A percentile compares a stretch with the other conserved stretches of the same genome.
These are phyloP conservation scores for Calonectria naviculata DNA, from an alignment of 2,329 filamentous ascomycete species.

Conservation along the genomic window DNA sequence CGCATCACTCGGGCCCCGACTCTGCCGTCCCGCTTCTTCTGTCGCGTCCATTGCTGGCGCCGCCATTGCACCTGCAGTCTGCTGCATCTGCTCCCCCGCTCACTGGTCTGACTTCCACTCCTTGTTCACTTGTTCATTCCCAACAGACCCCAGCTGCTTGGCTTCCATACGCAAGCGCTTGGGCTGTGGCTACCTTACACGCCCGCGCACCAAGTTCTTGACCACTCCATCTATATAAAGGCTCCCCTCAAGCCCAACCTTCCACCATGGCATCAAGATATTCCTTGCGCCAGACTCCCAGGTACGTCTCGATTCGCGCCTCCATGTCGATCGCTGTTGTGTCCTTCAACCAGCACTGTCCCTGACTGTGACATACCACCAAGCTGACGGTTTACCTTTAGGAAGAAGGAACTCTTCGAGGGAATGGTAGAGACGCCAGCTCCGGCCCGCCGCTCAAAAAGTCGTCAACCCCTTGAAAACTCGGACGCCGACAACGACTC, in stretches of 20 bases:
- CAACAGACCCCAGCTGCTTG: slow-evolving; percentile 15
- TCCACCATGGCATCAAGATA: slow-evolving; percentile 50
- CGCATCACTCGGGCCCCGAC: not conserved
- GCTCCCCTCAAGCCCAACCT: slow-evolving; percentile 18
- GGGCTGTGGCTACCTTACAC: slow-evolving; percentile 16
- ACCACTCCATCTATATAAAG: slow-evolving; percentile 36
- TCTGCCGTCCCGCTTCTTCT: not conserved
- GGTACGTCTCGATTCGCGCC: slow-evolving; percentile 39
- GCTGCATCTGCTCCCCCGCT: slow-evolving; percentile 12
- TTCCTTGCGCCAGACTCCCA: slow-evolving; percentile 51
- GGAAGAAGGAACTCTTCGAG: slow-evolving; percentile 71
- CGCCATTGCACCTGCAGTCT: slow-evolving; percentile 2
- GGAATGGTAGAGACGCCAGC: slow-evolving; percentile 70
- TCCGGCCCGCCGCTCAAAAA: slow-evolving; percentile 52
- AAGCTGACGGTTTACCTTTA: slow-evolving; percentile 40
- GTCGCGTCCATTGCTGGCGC: not conserved
- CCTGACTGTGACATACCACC: not conserved
- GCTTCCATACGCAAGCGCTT: slow-evolving; percentile 3
- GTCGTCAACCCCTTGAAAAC: slow-evolving; percentile 61
- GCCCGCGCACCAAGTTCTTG: slow-evolving; percentile 11
- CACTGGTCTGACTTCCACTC: slow-evolving; percentile 2
- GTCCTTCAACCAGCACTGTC: not conserved
- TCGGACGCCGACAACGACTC: slow-evolving; percentile 63
- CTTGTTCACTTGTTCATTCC: slow-evolving; percentile 14
- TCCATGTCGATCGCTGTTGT: not conserved